Percentiles rank a stretch among this genome's conserved stretches.
Conservation (phyloP, 306 rosid genomes). For the Boehmeria nivea region DNA sequence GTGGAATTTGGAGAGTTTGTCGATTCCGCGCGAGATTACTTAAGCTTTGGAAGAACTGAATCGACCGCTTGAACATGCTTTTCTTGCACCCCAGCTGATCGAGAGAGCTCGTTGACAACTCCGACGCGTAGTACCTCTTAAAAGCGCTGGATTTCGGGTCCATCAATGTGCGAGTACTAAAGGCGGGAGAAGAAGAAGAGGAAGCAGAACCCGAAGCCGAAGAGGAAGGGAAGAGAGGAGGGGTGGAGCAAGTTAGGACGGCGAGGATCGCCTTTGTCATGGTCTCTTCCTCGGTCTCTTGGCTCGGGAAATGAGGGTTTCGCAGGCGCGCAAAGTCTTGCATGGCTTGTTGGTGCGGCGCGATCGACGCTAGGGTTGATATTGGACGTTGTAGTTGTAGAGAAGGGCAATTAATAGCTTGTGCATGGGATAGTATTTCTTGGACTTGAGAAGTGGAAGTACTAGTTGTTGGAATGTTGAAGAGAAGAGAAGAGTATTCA, state of each 20-base stretch:
- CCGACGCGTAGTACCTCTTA: conserved; percentile 27
- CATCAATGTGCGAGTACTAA: conserved; percentile 13
- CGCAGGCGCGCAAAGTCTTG: conserved; percentile 35
- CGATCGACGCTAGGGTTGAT: conserved; percentile 10
- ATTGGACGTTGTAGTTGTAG: conserved; percentile 25
- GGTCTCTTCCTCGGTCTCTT: conserved; percentile 44
- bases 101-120: conserved; percentile 17
- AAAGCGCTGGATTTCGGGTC: conserved; percentile 50
- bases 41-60: conserved; percentile 45
- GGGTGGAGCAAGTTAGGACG: conserved; percentile 35
- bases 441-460: background rate
- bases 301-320: conserved; percentile 36
- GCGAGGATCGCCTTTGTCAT: conserved; percentile 55
- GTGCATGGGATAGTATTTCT: conserved; percentile 7
- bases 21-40: conserved; percentile 35
- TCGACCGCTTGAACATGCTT: conserved; percentile 53
- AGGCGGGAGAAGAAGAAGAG: conserved; percentile 19
- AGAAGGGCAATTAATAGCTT: background rate
- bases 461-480: conserved; percentile 35
- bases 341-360: conserved; percentile 40
- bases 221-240: conserved; percentile 25
- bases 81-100: conserved; percentile 18
- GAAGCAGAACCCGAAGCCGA: too few relatives aligned
- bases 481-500: conserved; percentile 57
- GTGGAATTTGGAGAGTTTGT: conserved; percentile 34